phyloP scores from a whole-genome alignment of 495 filamentous ascomycete species.

The Neurospora sp. region DNA sequence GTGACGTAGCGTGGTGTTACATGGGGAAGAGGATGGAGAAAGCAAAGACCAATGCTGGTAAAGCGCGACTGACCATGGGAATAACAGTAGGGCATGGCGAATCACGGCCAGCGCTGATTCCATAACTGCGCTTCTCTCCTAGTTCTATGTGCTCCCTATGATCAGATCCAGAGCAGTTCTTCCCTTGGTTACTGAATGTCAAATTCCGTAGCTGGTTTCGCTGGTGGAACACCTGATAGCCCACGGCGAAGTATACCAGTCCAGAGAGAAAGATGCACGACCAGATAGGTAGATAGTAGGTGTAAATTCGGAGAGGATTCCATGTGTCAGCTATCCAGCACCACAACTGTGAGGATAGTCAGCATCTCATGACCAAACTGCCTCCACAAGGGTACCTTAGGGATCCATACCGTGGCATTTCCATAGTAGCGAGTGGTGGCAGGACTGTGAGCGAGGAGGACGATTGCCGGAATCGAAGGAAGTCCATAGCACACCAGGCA shows the following conservation, averaged over 20 bases:
- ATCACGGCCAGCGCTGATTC: neutral
- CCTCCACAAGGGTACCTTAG: neutral
- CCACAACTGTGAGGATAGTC: constrained; percentile 48
- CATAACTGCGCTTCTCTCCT: neutral
- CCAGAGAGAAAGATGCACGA: constrained; percentile 58
- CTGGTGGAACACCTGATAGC: constrained; percentile 54
- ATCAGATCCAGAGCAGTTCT: constrained; percentile 14
- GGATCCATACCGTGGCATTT: constrained; percentile 45
- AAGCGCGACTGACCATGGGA: neutral
- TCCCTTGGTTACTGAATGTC: constrained; percentile 28
- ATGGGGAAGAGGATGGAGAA: neutral
- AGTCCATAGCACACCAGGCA: constrained; percentile 62
- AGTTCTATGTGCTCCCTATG: constrained; percentile 4
- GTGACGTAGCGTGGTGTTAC: constrained; percentile 5
- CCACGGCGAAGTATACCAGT: constrained; percentile 62
- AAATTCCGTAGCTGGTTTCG: constrained; percentile 45
- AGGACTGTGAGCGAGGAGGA: constrained; percentile 36
- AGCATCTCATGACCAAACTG: neutral
- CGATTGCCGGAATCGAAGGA: constrained; percentile 58
- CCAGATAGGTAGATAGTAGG: constrained; percentile 84
- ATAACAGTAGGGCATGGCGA: neutral
- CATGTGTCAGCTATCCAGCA: constrained; percentile 69
- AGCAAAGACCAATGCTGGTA: neutral
- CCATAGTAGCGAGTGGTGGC: constrained; percentile 41
- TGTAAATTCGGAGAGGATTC: constrained; percentile 62